Base-by-base conservation (phyloP, 2,329 filamentous ascomycete species). In the Setomelanomma holmii region DNA sequence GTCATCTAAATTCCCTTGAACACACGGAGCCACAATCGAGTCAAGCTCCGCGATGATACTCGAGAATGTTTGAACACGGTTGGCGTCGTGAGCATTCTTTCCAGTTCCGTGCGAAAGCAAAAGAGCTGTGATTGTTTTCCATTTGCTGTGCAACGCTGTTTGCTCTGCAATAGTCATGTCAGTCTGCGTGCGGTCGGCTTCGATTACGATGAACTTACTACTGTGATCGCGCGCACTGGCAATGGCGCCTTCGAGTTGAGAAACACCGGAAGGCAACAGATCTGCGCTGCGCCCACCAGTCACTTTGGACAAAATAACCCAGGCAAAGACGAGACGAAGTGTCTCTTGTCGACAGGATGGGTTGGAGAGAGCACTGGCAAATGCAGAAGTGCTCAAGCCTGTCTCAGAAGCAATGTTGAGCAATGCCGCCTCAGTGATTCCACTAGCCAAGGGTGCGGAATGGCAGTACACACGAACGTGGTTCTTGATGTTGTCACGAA, bases 401-500 rank as follows among this genome's bases (percentile, higher is more conserved):
- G 54, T 53, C 30, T 51, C 57, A 3, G 42, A 17, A 5, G 58
- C 54, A 17, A 63, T 19, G 4, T 55, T 53, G 4, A 11, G 40
- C 8, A 68, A 39, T 1, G 19, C 24, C 0, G 45, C 34, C 16
- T 59, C 51, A 14, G 52, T 43, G 16, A 66, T 41, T 3, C 46
- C 39, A 5, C 20, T 17, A 16, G 36, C 17, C 16, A 44, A 35
- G 8, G 55, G 33, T 2, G 40, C 50, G 2, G 52, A 45, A 24
- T 64, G 56, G 16, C 64, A 68, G 44, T 59, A 68, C 0, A 41
- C 58, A 19, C 55, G 61, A 6, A 60, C 58, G 27, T 68, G 63
- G 40, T 67, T 64, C 27, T 66, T 68, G 56, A 68, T 64, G 14
- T 53, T 59, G 41, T 66, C 61, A 2, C 63, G 60, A 23, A 68